Percentiles rank a stretch among this genome's conserved stretches.
phyloP scores from a whole-genome alignment of 2,329 filamentous ascomycete species.

The Davidsoniella neocaledoniae region DNA sequence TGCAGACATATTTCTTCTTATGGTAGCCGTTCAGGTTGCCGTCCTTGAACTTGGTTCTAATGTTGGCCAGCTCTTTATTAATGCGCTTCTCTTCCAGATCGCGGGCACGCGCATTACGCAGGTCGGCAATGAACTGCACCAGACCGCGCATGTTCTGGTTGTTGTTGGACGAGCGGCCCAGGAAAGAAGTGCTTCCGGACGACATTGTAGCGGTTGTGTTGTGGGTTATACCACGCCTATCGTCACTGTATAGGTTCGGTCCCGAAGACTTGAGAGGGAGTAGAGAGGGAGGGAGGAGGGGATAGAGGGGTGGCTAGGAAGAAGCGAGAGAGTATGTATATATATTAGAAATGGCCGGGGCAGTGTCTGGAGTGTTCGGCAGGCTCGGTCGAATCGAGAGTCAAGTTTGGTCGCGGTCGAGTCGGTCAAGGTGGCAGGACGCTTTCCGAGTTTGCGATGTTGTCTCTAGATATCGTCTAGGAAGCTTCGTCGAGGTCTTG shows the following conservation, averaged over 20 bases:
- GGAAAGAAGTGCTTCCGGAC: constrained; percentile 40
- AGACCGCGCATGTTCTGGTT: constrained; percentile 63
- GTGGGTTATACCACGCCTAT: not conserved
- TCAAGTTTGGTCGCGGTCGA: too few relatives aligned
- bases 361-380: not conserved
- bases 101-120: constrained; percentile 83
- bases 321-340: too few relatives aligned
- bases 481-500: too few relatives aligned
- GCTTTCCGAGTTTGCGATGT: too few relatives aligned
- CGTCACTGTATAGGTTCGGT: not conserved
- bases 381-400: not conserved
- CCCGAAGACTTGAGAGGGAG: not conserved
- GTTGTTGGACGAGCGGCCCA: constrained; percentile 47
- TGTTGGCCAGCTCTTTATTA: constrained; percentile 98
- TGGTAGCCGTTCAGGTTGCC: constrained; percentile 89
- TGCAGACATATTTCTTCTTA: constrained; percentile 99
- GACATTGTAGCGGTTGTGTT: constrained; percentile 28
- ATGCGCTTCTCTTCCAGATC: constrained; percentile 98
- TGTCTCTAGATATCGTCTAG: too few relatives aligned
- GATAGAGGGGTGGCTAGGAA: too few relatives aligned
- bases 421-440: too few relatives aligned
- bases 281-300: not conserved
- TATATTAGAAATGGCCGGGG: not conserved
- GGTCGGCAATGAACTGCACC: constrained; percentile 94
- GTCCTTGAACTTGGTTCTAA: constrained; percentile 95